phyloP scores from a whole-genome alignment of 805 yeast species.

The Hanseniaspora osmophila region DNA sequence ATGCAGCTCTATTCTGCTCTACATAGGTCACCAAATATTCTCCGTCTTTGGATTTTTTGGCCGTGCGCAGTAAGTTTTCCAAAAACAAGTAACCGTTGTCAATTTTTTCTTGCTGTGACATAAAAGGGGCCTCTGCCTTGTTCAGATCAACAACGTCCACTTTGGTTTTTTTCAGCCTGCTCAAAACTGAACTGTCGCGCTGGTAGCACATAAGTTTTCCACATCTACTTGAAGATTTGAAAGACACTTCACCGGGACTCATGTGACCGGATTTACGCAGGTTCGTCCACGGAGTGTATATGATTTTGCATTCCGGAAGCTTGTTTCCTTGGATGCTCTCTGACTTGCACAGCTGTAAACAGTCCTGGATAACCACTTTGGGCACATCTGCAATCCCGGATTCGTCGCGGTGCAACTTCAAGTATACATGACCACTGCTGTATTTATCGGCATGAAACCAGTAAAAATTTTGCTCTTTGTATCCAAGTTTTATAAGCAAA shows the following conservation, averaged over 20 bases:
- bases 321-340: conserved; percentile 69
- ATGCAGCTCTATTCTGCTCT: conserved; percentile 8
- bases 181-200: conserved; percentile 45
- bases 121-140: no score
- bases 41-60: conserved; percentile 20
- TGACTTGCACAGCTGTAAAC: conserved; percentile 63
- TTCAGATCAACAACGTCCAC: conserved; percentile 29
- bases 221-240: conserved; percentile 43
- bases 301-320: conserved; percentile 46
- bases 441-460: conserved; percentile 76
- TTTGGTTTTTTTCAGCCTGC: conserved; percentile 51
- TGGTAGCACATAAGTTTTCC: conserved; percentile 38
- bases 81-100: background rate
- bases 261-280: conserved; percentile 51
- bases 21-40: conserved; percentile 13
- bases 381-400: conserved; percentile 36
- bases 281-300: conserved; percentile 65
- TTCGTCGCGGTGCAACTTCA: conserved; percentile 38
- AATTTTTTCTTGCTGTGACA: no score
- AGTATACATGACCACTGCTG: conserved; percentile 66
- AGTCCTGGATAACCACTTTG: conserved; percentile 34
- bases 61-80: conserved; percentile 16
- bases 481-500: conserved; percentile 44
- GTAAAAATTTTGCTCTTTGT: conserved; percentile 37
- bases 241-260: conserved; percentile 71